These are phyloP conservation scores for Coemansia sp. DNA, from an alignment of 192 early-diverging fungal species.

Conservation along the genomic window DNA sequence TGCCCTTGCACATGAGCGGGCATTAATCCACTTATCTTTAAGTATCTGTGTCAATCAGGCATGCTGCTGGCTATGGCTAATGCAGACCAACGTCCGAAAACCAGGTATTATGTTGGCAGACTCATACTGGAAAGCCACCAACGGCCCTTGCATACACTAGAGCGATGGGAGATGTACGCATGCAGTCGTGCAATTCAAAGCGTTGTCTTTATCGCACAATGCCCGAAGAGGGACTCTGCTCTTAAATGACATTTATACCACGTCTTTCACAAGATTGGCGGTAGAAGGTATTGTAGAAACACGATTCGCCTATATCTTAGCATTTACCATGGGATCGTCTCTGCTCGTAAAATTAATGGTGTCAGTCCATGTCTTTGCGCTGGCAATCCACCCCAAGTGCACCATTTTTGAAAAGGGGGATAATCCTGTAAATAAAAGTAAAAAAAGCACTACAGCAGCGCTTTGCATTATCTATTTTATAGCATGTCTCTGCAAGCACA, in stretches of 20 bases:
- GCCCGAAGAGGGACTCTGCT: not conserved
- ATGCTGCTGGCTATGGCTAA: not conserved
- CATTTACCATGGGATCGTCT: constrained; percentile 1
- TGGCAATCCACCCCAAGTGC: not conserved
- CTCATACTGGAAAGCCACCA: not conserved
- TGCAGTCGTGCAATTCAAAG: not conserved
- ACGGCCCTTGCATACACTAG: not conserved
- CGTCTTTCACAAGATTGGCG: not conserved
- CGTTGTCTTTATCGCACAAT: not conserved
- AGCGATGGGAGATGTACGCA: not conserved
- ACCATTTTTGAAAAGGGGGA: not conserved
- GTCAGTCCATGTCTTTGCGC: not conserved
- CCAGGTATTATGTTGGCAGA: not conserved
- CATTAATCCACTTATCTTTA: not conserved
- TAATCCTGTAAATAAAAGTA: not conserved
- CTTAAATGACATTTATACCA: not conserved
- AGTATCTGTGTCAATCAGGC: not conserved
- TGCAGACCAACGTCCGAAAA: not conserved
- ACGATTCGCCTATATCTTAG: not conserved
- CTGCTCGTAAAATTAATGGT: constrained; percentile 2
- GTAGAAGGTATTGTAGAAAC: not conserved
- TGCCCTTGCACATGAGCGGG: not conserved
- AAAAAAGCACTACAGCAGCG: not conserved
- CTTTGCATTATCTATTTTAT: not conserved
- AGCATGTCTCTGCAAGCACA: not conserved